Conservation (phyloP, 108 stramenopile species). For the Nitzschia sp. region DNA sequence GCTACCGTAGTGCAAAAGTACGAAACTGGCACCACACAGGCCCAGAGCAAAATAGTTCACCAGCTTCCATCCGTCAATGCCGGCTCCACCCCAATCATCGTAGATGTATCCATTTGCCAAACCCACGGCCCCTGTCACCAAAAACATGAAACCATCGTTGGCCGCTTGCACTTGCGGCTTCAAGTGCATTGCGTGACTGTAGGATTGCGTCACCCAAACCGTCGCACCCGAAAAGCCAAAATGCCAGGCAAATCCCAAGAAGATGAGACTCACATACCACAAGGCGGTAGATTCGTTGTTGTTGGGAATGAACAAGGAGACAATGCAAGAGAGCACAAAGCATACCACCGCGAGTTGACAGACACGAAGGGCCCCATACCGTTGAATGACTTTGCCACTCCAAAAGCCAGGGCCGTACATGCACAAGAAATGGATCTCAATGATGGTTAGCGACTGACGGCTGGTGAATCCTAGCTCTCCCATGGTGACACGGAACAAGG, state of each 20-base stretch:
- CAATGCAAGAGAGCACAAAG: constrained; percentile 6
- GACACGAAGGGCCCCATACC: constrained; percentile 17
- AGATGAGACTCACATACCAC: constrained; percentile 38
- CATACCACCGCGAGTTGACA: constrained; percentile 17
- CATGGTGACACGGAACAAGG: constrained; percentile 47
- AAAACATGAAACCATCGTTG: constrained; percentile 45
- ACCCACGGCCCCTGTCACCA: constrained; percentile 35
- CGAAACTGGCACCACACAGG: no score
- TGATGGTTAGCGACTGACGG: constrained; percentile 39
- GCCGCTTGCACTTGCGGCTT: constrained; percentile 45
- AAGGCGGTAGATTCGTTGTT: constrained; percentile 6
- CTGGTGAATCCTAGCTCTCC: constrained; percentile 29
- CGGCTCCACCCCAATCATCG: constrained; percentile 33
- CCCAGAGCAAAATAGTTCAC: constrained; percentile 16
- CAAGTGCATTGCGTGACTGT: constrained; percentile 19
- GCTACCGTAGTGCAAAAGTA: no score
- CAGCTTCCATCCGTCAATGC: constrained; percentile 37
- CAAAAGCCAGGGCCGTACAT: constrained; percentile 54
- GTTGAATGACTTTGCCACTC: constrained; percentile 31
- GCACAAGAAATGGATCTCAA: constrained; percentile 47
- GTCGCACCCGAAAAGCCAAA: constrained; percentile 42
- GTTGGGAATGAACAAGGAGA: neutral
- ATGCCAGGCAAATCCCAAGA: constrained; percentile 51
- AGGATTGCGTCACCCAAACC: constrained; percentile 29
- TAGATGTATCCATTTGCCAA: constrained; percentile 41